phyloP scores from a whole-genome alignment of 345 rosid genomes.

The Sonneratia caseolaris region DNA sequence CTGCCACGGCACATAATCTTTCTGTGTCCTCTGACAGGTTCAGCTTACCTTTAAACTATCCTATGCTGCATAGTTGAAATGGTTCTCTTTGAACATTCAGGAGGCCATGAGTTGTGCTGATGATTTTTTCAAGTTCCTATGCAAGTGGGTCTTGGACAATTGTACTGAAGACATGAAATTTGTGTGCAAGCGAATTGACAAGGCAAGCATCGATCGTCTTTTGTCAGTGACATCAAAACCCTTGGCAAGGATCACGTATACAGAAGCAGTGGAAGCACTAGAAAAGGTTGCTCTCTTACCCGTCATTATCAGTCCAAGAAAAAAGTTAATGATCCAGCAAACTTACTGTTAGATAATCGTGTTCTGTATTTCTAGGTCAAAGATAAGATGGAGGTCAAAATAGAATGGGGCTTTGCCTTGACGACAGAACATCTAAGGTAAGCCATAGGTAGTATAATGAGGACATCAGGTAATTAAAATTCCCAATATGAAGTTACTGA shows the following conservation, averaged over 20 bases:
- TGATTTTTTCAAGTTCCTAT: constrained; percentile 58
- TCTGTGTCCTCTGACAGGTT: background rate
- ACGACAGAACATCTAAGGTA: constrained; percentile 78
- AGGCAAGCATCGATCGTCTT: constrained; percentile 37
- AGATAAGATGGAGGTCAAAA: constrained; percentile 36
- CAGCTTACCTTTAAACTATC: background rate
- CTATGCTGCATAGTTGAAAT: background rate
- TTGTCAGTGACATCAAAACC: constrained; percentile 33
- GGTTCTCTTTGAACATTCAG: constrained; percentile 25
- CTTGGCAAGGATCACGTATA: constrained; percentile 44
- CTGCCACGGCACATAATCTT: background rate
- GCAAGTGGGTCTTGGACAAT: constrained; percentile 62
- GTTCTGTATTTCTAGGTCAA: constrained; percentile 26
- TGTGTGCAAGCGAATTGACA: constrained; percentile 49
- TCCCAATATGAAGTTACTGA: constrained; percentile 1
- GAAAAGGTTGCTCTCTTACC: constrained; percentile 31
- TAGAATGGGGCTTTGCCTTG: constrained; percentile 54
- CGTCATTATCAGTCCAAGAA: background rate
- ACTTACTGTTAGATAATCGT: background rate
- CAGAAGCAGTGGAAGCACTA: constrained; percentile 46
- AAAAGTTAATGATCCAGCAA: background rate
- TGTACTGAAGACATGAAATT: constrained; percentile 59
- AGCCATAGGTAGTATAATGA: background rate
- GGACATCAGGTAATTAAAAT: background rate
- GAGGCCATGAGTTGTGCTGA: constrained; percentile 74